Evolutionary conservation across 352 stramenopile species (phyloP), one percentile per base, ranked within the genome.

Genomic region (Pythium scleroteichum): DNA sequence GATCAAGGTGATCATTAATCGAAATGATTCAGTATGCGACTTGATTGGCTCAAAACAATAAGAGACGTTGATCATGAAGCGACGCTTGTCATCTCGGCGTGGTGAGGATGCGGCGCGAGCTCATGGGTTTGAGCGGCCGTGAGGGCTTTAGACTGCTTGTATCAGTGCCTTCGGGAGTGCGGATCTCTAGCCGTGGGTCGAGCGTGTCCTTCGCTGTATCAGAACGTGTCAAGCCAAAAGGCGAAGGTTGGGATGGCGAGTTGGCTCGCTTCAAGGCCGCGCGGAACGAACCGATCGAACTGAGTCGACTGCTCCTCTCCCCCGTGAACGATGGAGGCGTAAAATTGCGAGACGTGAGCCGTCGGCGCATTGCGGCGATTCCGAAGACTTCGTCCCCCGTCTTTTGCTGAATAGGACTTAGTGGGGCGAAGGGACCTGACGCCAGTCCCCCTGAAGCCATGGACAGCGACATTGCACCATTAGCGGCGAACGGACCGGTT

Each of bases 361-460:
- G 53, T 32, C 53, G 53, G 10, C 40, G 20, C 29, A 47, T 61
- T 2, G 53, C 40, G 4, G 27, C 45, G 4, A 24, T 39, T 13
- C 69, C 61, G 16, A 77, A 64, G 16, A 74, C 66, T n/a, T 77
- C 55, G 40, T 70, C 63, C 3, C 66, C 69, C 4, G 29, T 54
- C 40, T 70, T 74, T 14, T 53, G 66, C 52, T 74, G 62, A 7
- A 77, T 35, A 4, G 69, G 69, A 0, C 69, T 62, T 14, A 74
- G 39, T 7, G 57, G 66, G 0, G 69, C 58, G 33, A 64, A 69
- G 7, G 60, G 49, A 13, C 56, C 40, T 4, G 65, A 14, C 0
- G 51, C 8, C 23, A 58, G 0, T 24, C 16, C 6, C 3, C 23
- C 35, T 10, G 29, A 5, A 10, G 5, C 10, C 10, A 35, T 35